Evolutionary conservation across 73 alveolate genomes (phyloP), one percentile per base, ranked within the genome.

Genomic region (Effrenium voratum): DNA sequence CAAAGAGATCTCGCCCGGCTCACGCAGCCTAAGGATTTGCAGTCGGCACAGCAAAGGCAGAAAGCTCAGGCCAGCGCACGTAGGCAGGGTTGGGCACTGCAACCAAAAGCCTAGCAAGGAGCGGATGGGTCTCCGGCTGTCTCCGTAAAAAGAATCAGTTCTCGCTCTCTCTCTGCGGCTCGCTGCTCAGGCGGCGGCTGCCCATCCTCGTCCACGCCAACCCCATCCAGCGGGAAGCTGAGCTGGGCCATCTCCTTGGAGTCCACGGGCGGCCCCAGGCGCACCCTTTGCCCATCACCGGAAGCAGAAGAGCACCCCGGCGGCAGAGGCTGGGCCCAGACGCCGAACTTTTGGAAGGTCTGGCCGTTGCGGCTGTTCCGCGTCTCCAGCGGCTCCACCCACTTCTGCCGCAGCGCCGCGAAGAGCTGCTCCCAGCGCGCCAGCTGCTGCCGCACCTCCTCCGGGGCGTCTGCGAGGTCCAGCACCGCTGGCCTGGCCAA

Each of bases 171-270:
- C n/a, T n/a, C n/a, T n/a, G n/a, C n/a, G 63, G 19, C 8, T 8
- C 19, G 63, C 63, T 12, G 26, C 63, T 52, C 8, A 52, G 63
- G 81, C 47, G 2, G 4, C 91, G 49, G 70, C 91, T 41, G 3
- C 28, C 95, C 95, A 19, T 44, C 44, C 73, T 41, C 70, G 36
- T 87, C 95, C 38, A 87, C 95, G 41, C 84, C 85, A 16, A 87
- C 85, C 19, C 95, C 95, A 19, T 87, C 95, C 34, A 66, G 50
- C 40, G 36, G 50, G 28, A 87, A 87, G 85, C 95, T 87, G 95
- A 2, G 44, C 50, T 47, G 2, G n/a, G 92, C 92, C 92, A 82
- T 82, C 30, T 73, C 92, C n/a, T 82, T 50, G 34, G 46, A 49
- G 5, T 82, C 92, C 36, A 82, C 34, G 34, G 92, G 92, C 4